phyloP scores from a whole-genome alignment of 805 yeast species.

The Candida arabinofermentans region DNA sequence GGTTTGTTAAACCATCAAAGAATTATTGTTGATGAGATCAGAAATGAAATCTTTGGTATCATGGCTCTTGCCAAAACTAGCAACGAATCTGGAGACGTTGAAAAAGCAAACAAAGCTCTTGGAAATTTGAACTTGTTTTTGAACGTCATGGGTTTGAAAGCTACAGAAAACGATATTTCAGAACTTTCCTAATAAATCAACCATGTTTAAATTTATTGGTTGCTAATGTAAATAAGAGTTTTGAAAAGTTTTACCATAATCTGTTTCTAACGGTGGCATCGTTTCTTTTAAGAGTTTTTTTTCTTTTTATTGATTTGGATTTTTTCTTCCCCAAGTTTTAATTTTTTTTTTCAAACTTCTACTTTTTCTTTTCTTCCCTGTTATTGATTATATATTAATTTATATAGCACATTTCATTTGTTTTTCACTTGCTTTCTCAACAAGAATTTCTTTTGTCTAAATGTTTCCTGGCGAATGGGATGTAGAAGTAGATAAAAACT shows the following conservation, averaged over 20 bases:
- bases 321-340: too few relatives aligned
- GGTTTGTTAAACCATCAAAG: constrained; percentile 90
- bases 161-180: constrained; percentile 82
- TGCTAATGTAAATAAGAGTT: neutral
- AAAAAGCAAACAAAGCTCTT: constrained; percentile 51
- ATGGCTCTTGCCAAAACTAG: constrained; percentile 67
- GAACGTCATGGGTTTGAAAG: constrained; percentile 94
- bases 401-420: too few relatives aligned
- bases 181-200: constrained; percentile 48
- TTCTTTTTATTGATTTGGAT: too few relatives aligned
- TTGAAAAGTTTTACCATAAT: neutral
- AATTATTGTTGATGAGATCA: constrained; percentile 87
- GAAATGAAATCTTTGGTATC: constrained; percentile 89
- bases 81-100: constrained; percentile 32
- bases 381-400: too few relatives aligned
- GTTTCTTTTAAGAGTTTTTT: too few relatives aligned
- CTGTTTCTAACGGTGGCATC: too few relatives aligned
- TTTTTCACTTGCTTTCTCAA: too few relatives aligned
- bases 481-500: too few relatives aligned
- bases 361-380: too few relatives aligned
- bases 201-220: neutral
- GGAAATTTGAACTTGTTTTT: constrained; percentile 85
- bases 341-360: too few relatives aligned
- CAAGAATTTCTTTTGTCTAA: too few relatives aligned
- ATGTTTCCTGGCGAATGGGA: too few relatives aligned